Evolutionary conservation across 1,284 basidiomycete genomes (phyloP).

Genomic region (Blastosporella zonata): DNA sequence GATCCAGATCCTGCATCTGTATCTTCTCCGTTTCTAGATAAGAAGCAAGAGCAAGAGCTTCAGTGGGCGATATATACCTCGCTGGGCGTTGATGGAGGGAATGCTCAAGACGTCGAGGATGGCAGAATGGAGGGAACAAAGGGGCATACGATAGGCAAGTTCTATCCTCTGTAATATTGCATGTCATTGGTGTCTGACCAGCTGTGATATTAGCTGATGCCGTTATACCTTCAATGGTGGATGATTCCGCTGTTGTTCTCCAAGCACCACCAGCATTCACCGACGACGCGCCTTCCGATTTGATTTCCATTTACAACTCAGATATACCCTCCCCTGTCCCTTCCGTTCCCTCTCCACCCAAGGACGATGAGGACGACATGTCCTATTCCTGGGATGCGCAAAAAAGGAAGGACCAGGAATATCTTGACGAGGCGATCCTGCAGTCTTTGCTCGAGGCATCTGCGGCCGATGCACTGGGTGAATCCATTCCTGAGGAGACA

Average conservation of each 20-base stretch:
- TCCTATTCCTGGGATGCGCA: background rate
- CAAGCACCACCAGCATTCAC: background rate
- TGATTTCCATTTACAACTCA: background rate
- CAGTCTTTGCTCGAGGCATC: background rate
- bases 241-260: background rate
- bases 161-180: background rate
- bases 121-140: background rate
- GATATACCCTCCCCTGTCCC: background rate
- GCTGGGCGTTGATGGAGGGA: background rate
- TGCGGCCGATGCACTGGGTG: background rate
- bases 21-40: background rate
- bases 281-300: background rate
- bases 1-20: too few relatives aligned
- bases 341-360: background rate
- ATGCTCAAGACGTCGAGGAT: background rate
- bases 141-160: background rate
- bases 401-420: background rate
- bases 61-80: slow-evolving; percentile 1
- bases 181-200: background rate
- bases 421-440: background rate
- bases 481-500: background rate
- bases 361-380: background rate
- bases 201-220: background rate
- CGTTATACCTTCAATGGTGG: too few relatives aligned
- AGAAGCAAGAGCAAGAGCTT: background rate